Conservation (phyloP, 495 filamentous ascomycete species). For the Amphirosellinia nigrospora region DNA sequence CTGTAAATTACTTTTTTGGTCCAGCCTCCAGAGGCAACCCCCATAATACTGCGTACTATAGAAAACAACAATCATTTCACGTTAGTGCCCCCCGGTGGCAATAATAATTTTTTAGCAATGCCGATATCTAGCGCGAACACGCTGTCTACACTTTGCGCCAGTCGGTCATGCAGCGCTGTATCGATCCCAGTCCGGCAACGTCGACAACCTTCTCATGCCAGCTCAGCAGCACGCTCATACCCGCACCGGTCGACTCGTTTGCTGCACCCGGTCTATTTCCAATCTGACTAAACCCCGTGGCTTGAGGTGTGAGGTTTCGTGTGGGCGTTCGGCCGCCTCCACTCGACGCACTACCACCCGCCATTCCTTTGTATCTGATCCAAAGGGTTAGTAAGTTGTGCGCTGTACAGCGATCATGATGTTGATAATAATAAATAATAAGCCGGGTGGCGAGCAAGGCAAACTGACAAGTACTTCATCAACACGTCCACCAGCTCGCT, state of each 20-base stretch:
- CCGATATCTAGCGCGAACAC: conserved; percentile 12
- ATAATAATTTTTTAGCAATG: background rate
- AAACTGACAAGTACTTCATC: conserved; percentile 76
- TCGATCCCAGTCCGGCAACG: conserved; percentile 82
- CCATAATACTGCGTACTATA: background rate
- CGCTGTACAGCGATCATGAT: no score
- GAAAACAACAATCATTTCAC: background rate
- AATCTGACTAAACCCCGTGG: conserved; percentile 84
- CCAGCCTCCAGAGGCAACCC: no score
- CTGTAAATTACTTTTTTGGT: background rate
- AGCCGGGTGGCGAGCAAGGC: background rate
- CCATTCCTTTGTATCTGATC: conserved; percentile 83
- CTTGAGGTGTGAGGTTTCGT: conserved; percentile 70
- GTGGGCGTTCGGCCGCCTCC: conserved; percentile 51
- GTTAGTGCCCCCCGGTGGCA: background rate
- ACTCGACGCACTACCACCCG: conserved; percentile 39
- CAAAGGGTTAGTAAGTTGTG: conserved; percentile 23
- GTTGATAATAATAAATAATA: no score
- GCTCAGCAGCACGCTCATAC: conserved; percentile 90
- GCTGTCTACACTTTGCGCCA: conserved; percentile 74
- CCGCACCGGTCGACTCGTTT: conserved; percentile 78
- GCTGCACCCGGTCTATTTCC: conserved; percentile 65
- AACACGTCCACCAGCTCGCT: conserved; percentile 73
- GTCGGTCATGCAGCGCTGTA: conserved; percentile 91
- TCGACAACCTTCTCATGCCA: conserved; percentile 98